phyloP scores from a whole-genome alignment of 768 basidiomycete species.

The Russula foetens region DNA sequence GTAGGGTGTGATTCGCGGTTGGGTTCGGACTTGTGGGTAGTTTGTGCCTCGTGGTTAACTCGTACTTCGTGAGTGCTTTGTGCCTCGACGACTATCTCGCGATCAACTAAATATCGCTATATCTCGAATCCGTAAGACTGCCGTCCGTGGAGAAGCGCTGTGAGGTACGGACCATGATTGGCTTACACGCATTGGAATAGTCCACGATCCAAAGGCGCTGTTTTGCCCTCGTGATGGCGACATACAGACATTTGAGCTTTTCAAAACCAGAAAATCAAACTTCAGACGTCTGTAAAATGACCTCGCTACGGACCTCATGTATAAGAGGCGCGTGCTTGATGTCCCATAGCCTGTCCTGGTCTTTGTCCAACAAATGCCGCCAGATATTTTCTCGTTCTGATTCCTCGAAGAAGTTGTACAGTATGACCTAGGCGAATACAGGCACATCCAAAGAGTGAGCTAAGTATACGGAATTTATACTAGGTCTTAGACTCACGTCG shows the following conservation, averaged over 20 bases:
- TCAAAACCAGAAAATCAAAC: not conserved
- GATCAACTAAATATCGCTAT: not conserved
- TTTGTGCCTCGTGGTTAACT: no score
- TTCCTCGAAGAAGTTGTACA: slow-evolving; percentile 71
- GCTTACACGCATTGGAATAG: slow-evolving; percentile 36
- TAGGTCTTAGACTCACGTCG: slow-evolving; percentile 35
- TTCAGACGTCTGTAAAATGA: not conserved
- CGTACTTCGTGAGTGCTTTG: not conserved
- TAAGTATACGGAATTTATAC: not conserved
- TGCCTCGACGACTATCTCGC: not conserved
- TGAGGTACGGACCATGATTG: slow-evolving; percentile 39
- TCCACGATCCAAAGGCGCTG: slow-evolving; percentile 71
- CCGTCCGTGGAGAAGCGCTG: slow-evolving; percentile 9
- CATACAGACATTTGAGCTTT: slow-evolving; percentile 64
- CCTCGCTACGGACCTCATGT: slow-evolving; percentile 1
- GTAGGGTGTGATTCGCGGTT: no score
- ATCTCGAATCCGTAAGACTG: not conserved
- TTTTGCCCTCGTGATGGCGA: slow-evolving; percentile 61
- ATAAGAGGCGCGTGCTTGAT: not conserved
- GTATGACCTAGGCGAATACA: slow-evolving; percentile 42
- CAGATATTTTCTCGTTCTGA: slow-evolving; percentile 35
- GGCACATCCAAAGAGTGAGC: not conserved
- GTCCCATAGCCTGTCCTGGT: not conserved
- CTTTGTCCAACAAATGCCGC: not conserved
- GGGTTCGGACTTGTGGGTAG: no score